phyloP scores from a whole-genome alignment of 257 asterid species.

The Nicotiana benthamiana region DNA sequence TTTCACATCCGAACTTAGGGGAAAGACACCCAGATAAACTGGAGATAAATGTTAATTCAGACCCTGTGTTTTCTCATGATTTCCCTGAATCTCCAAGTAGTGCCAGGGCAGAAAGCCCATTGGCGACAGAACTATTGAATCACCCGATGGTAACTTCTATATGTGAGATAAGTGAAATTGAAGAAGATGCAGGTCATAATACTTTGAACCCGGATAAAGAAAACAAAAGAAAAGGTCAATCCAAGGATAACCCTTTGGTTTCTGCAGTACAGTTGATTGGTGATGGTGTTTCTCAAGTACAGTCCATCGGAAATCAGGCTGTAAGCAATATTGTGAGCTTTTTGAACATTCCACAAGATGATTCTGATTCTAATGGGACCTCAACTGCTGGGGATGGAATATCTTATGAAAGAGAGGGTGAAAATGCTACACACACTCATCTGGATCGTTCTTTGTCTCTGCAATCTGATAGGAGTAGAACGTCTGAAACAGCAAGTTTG shows the following conservation, averaged over 20 bases:
- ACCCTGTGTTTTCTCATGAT: constrained; percentile 34
- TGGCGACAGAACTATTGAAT: constrained; percentile 39
- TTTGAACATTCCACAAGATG: constrained; percentile 69
- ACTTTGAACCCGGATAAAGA: constrained; percentile 25
- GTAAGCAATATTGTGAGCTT: constrained; percentile 83
- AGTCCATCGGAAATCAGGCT: constrained; percentile 93
- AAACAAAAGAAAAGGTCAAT: constrained; percentile 46
- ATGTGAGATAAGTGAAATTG: constrained; percentile 73
- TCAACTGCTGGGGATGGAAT: constrained; percentile 34
- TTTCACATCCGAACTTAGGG: constrained; percentile 33
- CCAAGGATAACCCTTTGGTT: constrained; percentile 65
- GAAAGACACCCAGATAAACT: constrained; percentile 43
- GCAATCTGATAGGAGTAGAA: constrained; percentile 75
- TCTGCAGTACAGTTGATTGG: constrained; percentile 91
- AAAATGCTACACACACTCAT: constrained; percentile 19
- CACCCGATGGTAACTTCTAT: constrained; percentile 37
- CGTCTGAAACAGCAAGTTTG: constrained; percentile 58
- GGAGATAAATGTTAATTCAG: constrained; percentile 36
- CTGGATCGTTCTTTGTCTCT: constrained; percentile 61
- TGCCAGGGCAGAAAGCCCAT: constrained; percentile 39
- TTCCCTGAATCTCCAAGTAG: constrained; percentile 59
- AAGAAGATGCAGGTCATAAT: constrained; percentile 41
- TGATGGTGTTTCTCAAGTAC: constrained; percentile 94
- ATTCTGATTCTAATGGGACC: constrained; percentile 63
- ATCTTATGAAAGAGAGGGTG: constrained; percentile 25